phyloP scores from a whole-genome alignment of 441 rosid genomes.

The Erysimum cheiri region DNA sequence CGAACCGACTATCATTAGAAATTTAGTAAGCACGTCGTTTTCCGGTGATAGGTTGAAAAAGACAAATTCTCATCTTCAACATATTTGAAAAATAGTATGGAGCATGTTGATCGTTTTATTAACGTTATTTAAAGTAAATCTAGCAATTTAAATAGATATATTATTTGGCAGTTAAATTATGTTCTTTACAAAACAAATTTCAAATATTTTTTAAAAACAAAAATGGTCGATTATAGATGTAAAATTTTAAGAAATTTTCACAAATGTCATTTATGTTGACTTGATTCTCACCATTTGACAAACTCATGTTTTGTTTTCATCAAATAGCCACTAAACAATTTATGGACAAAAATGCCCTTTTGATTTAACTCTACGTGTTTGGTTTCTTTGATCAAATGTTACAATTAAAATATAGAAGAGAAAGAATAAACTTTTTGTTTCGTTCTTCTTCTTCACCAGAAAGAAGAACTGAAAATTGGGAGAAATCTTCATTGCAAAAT shows the following conservation, averaged over 20 bases:
- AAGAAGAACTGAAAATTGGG: too few species aligned
- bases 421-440: too few species aligned
- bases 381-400: too few species aligned
- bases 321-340: too few species aligned
- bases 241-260: neutral
- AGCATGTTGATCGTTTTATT: neutral
- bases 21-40: slow-evolving; percentile 9
- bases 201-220: neutral
- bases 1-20: neutral
- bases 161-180: neutral
- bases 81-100: slow-evolving; percentile 16
- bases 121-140: neutral
- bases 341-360: too few species aligned
- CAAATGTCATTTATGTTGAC: too few species aligned
- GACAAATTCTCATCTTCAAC: slow-evolving; percentile 9
- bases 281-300: too few species aligned
- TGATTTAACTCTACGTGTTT: too few species aligned
- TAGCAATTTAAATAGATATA: neutral
- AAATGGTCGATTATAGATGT: neutral
- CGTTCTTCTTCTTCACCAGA: too few species aligned
- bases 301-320: too few species aligned
- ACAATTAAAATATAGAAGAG: too few species aligned
- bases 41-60: slow-evolving; percentile 8
- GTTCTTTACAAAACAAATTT: neutral
- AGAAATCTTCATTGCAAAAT: too few species aligned